Evolutionary conservation across 2,329 filamentous ascomycete genomes (phyloP).

Genomic region (Rutstroemia sp.): DNA sequence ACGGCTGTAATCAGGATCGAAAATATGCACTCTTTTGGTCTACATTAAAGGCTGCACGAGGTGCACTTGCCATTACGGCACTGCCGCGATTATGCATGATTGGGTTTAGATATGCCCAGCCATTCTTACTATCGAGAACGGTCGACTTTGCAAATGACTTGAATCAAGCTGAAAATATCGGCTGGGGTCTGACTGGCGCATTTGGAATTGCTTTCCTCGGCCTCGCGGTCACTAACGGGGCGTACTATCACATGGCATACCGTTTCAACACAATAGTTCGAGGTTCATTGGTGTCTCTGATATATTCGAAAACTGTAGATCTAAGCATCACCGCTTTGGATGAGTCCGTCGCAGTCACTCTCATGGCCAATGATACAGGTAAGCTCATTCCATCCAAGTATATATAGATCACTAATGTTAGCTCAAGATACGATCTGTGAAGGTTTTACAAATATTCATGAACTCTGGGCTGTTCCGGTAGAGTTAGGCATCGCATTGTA

Average conservation of each 20-base stretch:
- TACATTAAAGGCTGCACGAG: conserved; percentile 17
- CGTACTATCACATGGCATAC: conserved; percentile 19
- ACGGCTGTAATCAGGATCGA: conserved; percentile 2
- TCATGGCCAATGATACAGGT: conserved; percentile 11
- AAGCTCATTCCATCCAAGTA: background rate
- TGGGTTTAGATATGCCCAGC: conserved; percentile 16
- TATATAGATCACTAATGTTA: background rate
- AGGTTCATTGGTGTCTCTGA: conserved; percentile 21
- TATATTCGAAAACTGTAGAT: conserved; percentile 25
- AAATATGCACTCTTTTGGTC: conserved; percentile 16
- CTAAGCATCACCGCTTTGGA: conserved; percentile 22
- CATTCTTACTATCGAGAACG: conserved; percentile 15
- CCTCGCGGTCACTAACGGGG: conserved; percentile 18
- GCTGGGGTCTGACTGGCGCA: conserved; percentile 19
- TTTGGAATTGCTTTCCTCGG: conserved; percentile 22
- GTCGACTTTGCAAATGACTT: conserved; percentile 9
- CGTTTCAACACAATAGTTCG: conserved; percentile 20
- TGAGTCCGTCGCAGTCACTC: conserved; percentile 16
- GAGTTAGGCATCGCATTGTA: conserved; percentile 26
- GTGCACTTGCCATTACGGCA: conserved; percentile 11
- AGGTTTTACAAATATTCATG: conserved; percentile 27
- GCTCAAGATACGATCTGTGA: conserved; percentile 18
- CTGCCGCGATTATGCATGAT: conserved; percentile 12
- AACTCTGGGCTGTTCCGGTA: conserved; percentile 27
- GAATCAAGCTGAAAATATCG: conserved; percentile 10